Percentiles rank a stretch among this genome's conserved stretches.
These are phyloP conservation scores for Penicillium sp. DNA, from an alignment of 2,329 filamentous ascomycete species.

Conservation along the genomic window DNA sequence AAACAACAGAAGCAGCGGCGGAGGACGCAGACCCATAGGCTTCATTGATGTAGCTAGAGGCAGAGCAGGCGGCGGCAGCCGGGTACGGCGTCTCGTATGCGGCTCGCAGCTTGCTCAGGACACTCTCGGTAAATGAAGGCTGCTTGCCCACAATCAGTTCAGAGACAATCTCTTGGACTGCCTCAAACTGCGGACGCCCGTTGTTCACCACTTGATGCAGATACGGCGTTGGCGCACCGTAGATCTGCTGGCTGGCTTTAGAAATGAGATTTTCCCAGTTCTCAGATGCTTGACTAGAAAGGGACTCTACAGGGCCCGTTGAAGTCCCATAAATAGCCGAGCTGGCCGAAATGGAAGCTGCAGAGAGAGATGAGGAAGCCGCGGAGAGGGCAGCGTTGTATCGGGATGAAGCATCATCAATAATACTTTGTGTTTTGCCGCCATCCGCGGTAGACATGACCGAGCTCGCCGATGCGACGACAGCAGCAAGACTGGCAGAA, in stretches of 20 bases:
- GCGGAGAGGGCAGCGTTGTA: constrained; percentile 46
- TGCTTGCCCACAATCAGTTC: constrained; percentile 76
- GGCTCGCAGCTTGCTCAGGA: constrained; percentile 67
- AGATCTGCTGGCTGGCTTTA: constrained; percentile 66
- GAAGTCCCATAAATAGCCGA: constrained; percentile 46
- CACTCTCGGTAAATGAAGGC: constrained; percentile 75
- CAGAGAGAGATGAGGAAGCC: constrained; percentile 43
- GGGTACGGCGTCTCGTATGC: constrained; percentile 65
- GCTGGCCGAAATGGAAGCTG: constrained; percentile 43
- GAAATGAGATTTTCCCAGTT: constrained; percentile 64
- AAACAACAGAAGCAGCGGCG: constrained; percentile 38
- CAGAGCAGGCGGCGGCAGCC: constrained; percentile 43
- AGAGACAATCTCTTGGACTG: constrained; percentile 68
- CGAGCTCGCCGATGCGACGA: constrained; percentile 42
- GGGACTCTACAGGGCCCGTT: constrained; percentile 44
- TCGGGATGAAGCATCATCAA: constrained; percentile 44
- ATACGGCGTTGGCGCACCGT: constrained; percentile 63
- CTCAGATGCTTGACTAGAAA: constrained; percentile 56
- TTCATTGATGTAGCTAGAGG: constrained; percentile 53
- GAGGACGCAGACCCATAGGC: constrained; percentile 45
- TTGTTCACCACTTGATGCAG: constrained; percentile 61
- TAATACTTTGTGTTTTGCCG: constrained; percentile 37
- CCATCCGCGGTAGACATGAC: constrained; percentile 34
- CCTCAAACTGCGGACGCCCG: constrained; percentile 63
- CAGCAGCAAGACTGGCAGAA: constrained; percentile 41